Conservation (phyloP, 176 grass and related monocot species). For the Avena sativa region DNA sequence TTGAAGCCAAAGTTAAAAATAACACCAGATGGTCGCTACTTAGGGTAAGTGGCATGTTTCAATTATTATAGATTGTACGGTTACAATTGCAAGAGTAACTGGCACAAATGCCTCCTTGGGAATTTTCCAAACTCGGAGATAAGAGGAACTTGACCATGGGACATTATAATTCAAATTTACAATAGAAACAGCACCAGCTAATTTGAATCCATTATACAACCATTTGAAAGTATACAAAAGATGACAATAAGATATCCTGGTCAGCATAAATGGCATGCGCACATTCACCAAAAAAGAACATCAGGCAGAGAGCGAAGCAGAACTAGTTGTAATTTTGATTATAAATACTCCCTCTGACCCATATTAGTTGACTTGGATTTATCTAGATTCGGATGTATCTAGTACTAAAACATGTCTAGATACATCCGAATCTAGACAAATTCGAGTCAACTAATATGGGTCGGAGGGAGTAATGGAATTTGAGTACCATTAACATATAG, state of each 20-base stretch:
- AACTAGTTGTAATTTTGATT: not conserved
- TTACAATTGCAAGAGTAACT: not conserved
- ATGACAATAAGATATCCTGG: not conserved
- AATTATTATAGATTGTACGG: not conserved
- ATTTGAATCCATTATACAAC: slow-evolving; percentile 14
- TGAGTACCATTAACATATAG: not conserved
- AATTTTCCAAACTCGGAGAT: not conserved
- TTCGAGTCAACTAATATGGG: no score
- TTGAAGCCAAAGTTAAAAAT: not conserved
- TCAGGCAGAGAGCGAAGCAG: not conserved
- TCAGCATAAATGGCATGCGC: not conserved
- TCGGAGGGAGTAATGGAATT: not conserved
- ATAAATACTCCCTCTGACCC: not conserved
- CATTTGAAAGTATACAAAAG: slow-evolving; percentile 2
- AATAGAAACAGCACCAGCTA: not conserved
- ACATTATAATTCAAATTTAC: slow-evolving; percentile 20
- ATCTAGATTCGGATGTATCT: no score
- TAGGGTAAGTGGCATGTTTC: not conserved
- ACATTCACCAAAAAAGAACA: not conserved
- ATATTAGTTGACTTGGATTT: no score
- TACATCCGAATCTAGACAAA: no score
- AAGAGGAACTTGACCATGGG: not conserved
- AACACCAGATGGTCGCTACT: not conserved
- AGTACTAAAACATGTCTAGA: no score
- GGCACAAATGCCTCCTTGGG: not conserved